A percentile compares a stretch with the other conserved stretches of the same genome.
Evolutionary conservation across 2,329 filamentous ascomycete species (phyloP).

Genomic region (Trichoderma cornu-damae): DNA sequence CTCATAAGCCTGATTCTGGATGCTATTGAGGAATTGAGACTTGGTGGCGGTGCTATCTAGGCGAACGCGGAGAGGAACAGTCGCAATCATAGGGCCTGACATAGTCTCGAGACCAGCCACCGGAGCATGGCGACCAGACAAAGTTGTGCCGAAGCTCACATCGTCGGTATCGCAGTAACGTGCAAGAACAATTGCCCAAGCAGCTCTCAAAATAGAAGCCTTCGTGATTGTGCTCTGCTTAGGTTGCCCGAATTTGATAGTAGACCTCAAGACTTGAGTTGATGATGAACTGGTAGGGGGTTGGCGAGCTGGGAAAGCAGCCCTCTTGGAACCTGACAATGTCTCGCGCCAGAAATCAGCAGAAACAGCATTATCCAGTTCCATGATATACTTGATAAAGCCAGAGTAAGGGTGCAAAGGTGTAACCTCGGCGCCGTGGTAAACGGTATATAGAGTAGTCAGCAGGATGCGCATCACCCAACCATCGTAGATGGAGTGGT

Average conservation of each 20-base stretch:
- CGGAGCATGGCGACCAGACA: conserved; percentile 25
- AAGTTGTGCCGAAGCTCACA: conserved; percentile 24
- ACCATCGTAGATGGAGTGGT: conserved; percentile 17
- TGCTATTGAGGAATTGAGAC: conserved; percentile 38
- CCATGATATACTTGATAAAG: conserved; percentile 19
- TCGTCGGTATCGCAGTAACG: conserved; percentile 35
- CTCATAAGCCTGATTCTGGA: conserved; percentile 19
- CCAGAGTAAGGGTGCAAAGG: conserved; percentile 32
- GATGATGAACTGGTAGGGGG: not conserved
- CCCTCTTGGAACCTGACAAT: conserved; percentile 9
- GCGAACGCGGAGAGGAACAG: conserved; percentile 24
- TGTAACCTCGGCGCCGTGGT: conserved; percentile 21
- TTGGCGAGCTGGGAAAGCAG: conserved; percentile 15
- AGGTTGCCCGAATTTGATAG: not conserved
- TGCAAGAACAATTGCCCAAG: conserved; percentile 32
- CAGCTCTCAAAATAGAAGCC: conserved; percentile 22
- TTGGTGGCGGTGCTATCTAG: conserved; percentile 30
- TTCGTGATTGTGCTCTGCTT: conserved; percentile 6
- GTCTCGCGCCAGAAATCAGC: conserved; percentile 13
- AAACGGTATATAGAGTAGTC: not conserved
- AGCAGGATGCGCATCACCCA: conserved; percentile 17
- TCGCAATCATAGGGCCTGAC: conserved; percentile 27
- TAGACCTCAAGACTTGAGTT: not conserved
- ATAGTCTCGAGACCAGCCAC: conserved; percentile 25
- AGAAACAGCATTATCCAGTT: conserved; percentile 3